phyloP scores from a whole-genome alignment of 1,139 yeast genomes.

The Taphrina confusa region DNA sequence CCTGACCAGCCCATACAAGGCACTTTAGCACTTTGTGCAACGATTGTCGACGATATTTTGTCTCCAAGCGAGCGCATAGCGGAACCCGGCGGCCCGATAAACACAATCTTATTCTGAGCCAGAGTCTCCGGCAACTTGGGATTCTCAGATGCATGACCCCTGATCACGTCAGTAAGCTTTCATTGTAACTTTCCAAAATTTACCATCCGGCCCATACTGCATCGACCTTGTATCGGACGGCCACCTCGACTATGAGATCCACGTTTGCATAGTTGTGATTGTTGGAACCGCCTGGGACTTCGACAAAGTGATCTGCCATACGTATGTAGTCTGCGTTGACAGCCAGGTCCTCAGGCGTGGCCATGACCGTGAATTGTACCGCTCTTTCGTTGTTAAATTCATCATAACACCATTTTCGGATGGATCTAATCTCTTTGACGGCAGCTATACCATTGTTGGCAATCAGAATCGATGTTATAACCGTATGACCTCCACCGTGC shows the following conservation, averaged over 20 bases:
- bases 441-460: constrained; percentile 99
- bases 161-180: constrained; percentile 48
- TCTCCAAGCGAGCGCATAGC: constrained; percentile 99
- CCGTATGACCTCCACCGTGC: constrained; percentile 91
- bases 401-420: constrained; percentile 98
- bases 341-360: constrained; percentile 95
- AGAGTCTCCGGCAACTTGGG: constrained; percentile 89
- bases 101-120: constrained; percentile 84
- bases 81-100: constrained; percentile 97
- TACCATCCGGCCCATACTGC: constrained; percentile 96
- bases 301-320: constrained; percentile 98
- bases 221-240: constrained; percentile 93
- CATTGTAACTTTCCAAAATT: not conserved
- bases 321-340: constrained; percentile 97
- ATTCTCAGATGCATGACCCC: constrained; percentile 96
- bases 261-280: constrained; percentile 98
- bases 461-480: constrained; percentile 78
- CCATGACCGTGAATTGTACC: constrained; percentile 94
- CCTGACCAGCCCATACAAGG: constrained; percentile 99
- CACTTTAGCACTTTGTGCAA: constrained; percentile 95
- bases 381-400: constrained; percentile 94
- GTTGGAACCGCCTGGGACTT: constrained; percentile 98
- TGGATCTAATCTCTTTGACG: constrained; percentile 94
- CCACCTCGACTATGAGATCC: constrained; percentile 92
- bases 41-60: constrained; percentile 94